Base-by-base conservation (phyloP, 2,329 filamentous ascomycete genomes). In the Aspergillus quadricinctus region DNA sequence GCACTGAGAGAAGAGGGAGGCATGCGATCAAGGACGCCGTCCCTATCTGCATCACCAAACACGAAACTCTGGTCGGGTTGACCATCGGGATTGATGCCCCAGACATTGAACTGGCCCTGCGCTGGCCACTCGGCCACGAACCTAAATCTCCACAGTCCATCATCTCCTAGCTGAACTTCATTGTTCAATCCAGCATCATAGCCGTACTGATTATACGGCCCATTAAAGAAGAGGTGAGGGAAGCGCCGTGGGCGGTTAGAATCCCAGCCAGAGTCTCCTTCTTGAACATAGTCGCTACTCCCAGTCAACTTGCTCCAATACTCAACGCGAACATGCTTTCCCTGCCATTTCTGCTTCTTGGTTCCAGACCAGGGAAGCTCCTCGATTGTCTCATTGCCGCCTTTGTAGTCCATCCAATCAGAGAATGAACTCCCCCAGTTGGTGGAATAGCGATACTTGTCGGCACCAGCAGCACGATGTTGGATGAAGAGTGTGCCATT, bases 91-190 rank as follows among this genome's bases (percentile, higher is more conserved):
- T 87, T 85, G 67, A 87, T 83, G 52, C 85, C 86, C 85, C 86
- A 88, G 4, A 86, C 77, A 61, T 87, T 88, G 57, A 87, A 72
- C 64, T 87, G 84, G 55, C 84, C 80, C 49, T 80, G 72, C 2
- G 81, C 80, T 5, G 85, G 85, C 80, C 83, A 88, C 65, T 88
- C 85, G 3, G 79, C 76, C 78, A 86, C 81, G 57, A 87, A 83
- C 59, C 83, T 77, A 62, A 81, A 83, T 21, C 77, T 73, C 86
- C 86, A 88, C 3, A 73, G 70, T 17, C 78, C 76, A 52, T 83
- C 76, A 21, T 71, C 71, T 29, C 77, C 73, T 48, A 82, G 77
- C 21, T 74, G 66, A 72, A 87, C 80, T 5, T 72, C 60, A 54
- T 85, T 85, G 2, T 75, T 67, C 21, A 87, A 65, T 2, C 86